These are phyloP conservation scores for Vigna trinervia DNA, from an alignment of 306 rosid species.

Conservation along the genomic window DNA sequence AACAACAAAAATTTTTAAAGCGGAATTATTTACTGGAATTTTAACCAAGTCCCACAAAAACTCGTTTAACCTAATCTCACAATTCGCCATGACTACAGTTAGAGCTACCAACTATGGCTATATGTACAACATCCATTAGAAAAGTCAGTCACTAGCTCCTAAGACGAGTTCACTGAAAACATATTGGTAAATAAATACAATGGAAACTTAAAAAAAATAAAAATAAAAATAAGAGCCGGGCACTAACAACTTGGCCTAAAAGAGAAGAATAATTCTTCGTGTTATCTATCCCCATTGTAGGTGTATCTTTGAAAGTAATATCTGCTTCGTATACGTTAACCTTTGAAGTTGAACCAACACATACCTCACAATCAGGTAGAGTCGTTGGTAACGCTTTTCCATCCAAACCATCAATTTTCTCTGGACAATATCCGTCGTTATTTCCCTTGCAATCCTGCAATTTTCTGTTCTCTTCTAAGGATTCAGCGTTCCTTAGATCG, in stretches of 20 bases:
- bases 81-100: too few relatives aligned
- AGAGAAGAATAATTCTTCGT: slow-evolving; percentile 23
- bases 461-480: neutral
- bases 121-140: too few relatives aligned
- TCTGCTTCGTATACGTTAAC: slow-evolving; percentile 19
- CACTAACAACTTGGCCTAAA: slow-evolving; percentile 54
- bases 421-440: neutral
- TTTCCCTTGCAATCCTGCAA: slow-evolving; percentile 5
- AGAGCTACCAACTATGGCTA: too few relatives aligned
- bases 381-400: slow-evolving; percentile 38
- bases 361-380: slow-evolving; percentile 49
- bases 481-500: neutral
- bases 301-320: neutral
- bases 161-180: too few relatives aligned
- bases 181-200: neutral
- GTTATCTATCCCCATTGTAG: slow-evolving; percentile 1
- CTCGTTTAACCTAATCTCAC: too few relatives aligned
- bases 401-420: slow-evolving; percentile 16
- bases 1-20: neutral
- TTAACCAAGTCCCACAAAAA: neutral
- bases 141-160: too few relatives aligned
- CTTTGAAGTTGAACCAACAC: neutral
- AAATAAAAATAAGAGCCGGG: neutral
- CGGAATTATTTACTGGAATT: neutral
- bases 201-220: neutral